These are phyloP conservation scores for Pseudoturritis turrita DNA, from an alignment of 345 rosid genomes.

Conservation along the genomic window DNA sequence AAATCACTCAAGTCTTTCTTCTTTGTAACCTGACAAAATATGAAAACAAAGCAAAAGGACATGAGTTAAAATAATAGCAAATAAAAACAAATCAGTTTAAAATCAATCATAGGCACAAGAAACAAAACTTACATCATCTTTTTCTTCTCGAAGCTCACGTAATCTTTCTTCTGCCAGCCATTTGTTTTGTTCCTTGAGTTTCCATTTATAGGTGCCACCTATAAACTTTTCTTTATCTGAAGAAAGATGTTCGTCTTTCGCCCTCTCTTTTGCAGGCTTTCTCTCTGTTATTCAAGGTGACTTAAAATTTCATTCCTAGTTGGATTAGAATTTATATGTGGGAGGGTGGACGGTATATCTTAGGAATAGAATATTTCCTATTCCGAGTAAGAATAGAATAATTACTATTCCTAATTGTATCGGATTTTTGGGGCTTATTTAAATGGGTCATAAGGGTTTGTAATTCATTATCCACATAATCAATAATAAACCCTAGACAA, in stretches of 20 bases:
- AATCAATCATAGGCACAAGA: neutral
- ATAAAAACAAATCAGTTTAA: neutral
- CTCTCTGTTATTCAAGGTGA: too few relatives aligned
- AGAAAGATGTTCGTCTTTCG: slow-evolving; percentile 74
- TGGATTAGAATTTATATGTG: too few relatives aligned
- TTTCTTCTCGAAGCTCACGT: slow-evolving; percentile 74
- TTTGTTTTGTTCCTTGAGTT: slow-evolving; percentile 79
- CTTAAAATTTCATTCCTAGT: too few relatives aligned
- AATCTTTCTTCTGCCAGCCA: slow-evolving; percentile 73
- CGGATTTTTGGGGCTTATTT: too few relatives aligned
- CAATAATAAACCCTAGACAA: too few relatives aligned
- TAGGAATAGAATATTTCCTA: too few relatives aligned
- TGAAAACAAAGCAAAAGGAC: neutral
- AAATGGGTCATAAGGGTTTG: too few relatives aligned
- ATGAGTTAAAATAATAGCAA: neutral
- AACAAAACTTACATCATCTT: slow-evolving; percentile 68
- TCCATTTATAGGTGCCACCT: slow-evolving; percentile 69
- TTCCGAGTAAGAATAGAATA: too few relatives aligned
- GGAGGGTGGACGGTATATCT: too few relatives aligned
- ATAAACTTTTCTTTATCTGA: slow-evolving; percentile 81
- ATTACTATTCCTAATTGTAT: too few relatives aligned
- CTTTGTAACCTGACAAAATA: slow-evolving; percentile 64
- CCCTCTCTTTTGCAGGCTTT: slow-evolving; percentile 85
- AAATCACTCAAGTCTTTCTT: slow-evolving; percentile 79
- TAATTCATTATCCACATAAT: too few relatives aligned